These are phyloP conservation scores for Phoma herbarum DNA, from an alignment of 2,329 filamentous ascomycete genomes.

Conservation along the genomic window DNA sequence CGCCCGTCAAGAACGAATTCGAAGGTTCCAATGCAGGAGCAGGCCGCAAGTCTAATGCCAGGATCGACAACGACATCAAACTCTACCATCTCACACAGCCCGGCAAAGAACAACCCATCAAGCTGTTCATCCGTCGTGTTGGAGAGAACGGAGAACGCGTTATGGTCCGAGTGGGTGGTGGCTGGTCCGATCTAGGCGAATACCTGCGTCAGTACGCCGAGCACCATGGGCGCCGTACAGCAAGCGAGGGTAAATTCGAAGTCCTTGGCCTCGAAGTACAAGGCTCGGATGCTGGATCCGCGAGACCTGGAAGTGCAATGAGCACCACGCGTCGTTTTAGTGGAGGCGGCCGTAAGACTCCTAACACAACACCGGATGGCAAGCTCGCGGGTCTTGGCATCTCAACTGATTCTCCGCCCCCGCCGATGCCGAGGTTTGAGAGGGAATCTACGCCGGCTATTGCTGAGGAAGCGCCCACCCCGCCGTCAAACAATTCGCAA, in stretches of 20 bases:
- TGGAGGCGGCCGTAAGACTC: constrained; percentile 37
- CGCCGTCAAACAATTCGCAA: constrained; percentile 41
- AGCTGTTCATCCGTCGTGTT: constrained; percentile 91
- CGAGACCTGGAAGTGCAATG: constrained; percentile 41
- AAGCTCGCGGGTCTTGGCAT: constrained; percentile 21
- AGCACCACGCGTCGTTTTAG: constrained; percentile 39
- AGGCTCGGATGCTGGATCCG: constrained; percentile 36
- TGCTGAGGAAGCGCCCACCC: constrained; percentile 35
- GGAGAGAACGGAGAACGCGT: constrained; percentile 90
- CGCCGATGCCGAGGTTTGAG: constrained; percentile 37
- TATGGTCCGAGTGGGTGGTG: constrained; percentile 97
- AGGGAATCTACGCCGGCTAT: constrained; percentile 35
- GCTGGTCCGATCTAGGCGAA: constrained; percentile 97
- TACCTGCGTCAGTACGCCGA: constrained; percentile 93
- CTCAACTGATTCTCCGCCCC: constrained; percentile 32
- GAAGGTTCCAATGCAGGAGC: constrained; percentile 37
- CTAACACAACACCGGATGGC: constrained; percentile 40
- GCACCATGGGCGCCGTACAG: constrained; percentile 81
- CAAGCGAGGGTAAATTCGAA: constrained; percentile 65
- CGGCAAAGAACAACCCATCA: constrained; percentile 86
- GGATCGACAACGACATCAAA: constrained; percentile 73
- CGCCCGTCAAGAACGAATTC: constrained; percentile 47
- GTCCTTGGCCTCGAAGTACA: constrained; percentile 59
- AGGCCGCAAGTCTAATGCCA: constrained; percentile 41
- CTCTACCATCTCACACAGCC: constrained; percentile 90